A percentile compares a stretch with the other conserved stretches of the same genome.
Evolutionary conservation across 2,329 filamentous ascomycete genomes (phyloP).

Genomic region (Alternaria viburni): DNA sequence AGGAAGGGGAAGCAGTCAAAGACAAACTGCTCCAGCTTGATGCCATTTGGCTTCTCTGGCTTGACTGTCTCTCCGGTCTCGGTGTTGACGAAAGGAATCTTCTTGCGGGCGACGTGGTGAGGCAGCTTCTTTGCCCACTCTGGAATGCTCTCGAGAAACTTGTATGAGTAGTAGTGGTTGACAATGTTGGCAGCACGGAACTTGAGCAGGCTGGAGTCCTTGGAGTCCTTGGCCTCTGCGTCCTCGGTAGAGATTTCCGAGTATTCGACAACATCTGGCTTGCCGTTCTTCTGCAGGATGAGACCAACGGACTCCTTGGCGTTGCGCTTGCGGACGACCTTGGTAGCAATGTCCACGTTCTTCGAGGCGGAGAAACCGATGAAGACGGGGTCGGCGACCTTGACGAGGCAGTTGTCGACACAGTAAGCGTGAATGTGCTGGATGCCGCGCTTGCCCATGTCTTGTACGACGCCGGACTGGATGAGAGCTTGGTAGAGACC

Average conservation of each 20-base stretch:
- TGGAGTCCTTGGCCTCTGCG: conserved; percentile 85
- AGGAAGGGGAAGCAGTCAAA: conserved; percentile 97
- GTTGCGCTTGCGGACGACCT: conserved; percentile 98
- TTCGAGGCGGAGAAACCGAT: conserved; percentile 90
- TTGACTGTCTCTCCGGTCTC: conserved; percentile 81
- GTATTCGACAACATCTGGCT: conserved; percentile 97
- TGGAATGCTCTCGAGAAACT: conserved; percentile 89
- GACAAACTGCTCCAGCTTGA: conserved; percentile 99
- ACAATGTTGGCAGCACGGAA: conserved; percentile 99
- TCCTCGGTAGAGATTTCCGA: conserved; percentile 91
- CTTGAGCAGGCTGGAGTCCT: conserved; percentile 81
- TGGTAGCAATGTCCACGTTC: conserved; percentile 93
- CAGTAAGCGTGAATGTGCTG: conserved; percentile 97
- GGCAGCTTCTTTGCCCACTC: conserved; percentile 84
- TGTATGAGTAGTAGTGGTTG: conserved; percentile 99
- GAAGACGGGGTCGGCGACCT: conserved; percentile 96
- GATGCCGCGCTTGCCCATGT: conserved; percentile 88
- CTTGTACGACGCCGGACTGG: conserved; percentile 77
- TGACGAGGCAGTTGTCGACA: conserved; percentile 98
- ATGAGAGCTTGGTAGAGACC: conserved; percentile 94
- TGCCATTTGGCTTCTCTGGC: conserved; percentile 93
- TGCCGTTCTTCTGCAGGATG: conserved; percentile 93
- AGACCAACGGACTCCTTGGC: conserved; percentile 95
- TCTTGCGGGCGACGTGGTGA: conserved; percentile 97
- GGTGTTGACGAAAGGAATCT: conserved; percentile 86